Percentiles rank a stretch among this genome's conserved stretches.
Evolutionary conservation across 768 basidiomycete species (phyloP).

Genomic region (Mrakia gelida): DNA sequence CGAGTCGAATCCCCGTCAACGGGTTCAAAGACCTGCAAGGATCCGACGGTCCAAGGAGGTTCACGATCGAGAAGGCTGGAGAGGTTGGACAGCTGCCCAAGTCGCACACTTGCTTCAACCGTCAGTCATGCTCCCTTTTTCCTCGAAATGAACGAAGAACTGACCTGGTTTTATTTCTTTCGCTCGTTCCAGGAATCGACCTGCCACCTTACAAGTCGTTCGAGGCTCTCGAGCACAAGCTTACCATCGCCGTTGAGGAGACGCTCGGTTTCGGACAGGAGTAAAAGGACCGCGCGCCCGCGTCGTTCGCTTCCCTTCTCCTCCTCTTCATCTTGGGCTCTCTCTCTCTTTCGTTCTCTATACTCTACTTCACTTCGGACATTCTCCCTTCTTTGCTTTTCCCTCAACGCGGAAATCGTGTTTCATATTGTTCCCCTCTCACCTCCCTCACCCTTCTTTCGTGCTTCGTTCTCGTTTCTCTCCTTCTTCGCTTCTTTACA

Average conservation of each 20-base stretch:
- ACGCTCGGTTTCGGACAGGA: slow-evolving; percentile 35
- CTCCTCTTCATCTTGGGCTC: not conserved
- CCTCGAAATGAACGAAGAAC: slow-evolving; percentile 67
- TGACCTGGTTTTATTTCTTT: too few relatives aligned
- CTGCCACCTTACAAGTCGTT: slow-evolving; percentile 81
- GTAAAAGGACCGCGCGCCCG: not conserved
- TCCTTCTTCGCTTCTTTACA: too few relatives aligned
- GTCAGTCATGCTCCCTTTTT: slow-evolving; percentile 37
- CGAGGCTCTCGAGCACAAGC: slow-evolving; percentile 85
- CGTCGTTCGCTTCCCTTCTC: not conserved
- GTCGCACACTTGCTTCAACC: slow-evolving; percentile 95
- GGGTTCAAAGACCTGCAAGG: slow-evolving; percentile 99
- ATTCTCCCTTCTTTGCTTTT: too few relatives aligned
- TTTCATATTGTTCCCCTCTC: too few relatives aligned
- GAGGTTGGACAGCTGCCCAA: slow-evolving; percentile 95
- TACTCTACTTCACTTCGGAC: not conserved
- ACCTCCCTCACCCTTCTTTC: too few relatives aligned
- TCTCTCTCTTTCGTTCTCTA: too few relatives aligned
- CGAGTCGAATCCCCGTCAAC: slow-evolving; percentile 94
- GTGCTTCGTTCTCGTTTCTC: too few relatives aligned
- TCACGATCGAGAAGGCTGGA: slow-evolving; percentile 98
- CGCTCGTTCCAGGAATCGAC: slow-evolving; percentile 82
- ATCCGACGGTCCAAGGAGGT: slow-evolving; percentile 90
- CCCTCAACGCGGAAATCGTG: too few relatives aligned
- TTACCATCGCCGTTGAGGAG: slow-evolving; percentile 84